Conservation (phyloP, 129 eudicot species). For the Flaveria brownii region DNA sequence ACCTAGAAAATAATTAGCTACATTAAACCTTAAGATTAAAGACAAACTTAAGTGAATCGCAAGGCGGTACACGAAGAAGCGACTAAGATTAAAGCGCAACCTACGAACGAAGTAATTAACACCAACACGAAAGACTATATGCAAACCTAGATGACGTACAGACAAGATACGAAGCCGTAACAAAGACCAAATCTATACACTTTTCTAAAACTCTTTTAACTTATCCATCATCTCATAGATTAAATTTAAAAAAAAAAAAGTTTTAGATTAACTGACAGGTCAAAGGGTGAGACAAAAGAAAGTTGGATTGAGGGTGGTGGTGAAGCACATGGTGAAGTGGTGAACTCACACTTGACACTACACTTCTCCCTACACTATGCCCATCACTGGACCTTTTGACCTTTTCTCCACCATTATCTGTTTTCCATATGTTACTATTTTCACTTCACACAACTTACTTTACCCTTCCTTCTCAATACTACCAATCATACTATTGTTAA, state of each 20-base stretch:
- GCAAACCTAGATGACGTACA: too few species aligned
- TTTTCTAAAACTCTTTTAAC: too few species aligned
- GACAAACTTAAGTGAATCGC: too few species aligned
- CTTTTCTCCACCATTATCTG: constrained; percentile 17
- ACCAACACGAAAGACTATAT: too few species aligned
- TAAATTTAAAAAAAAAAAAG: background rate
- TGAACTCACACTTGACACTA: constrained; percentile 26
- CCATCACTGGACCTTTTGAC: constrained; percentile 32
- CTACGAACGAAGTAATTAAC: too few species aligned
- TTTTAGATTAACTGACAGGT: constrained; percentile 17
- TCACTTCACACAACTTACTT: background rate
- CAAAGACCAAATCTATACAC: too few species aligned
- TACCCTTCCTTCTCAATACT: background rate
- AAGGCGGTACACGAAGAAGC: too few species aligned
- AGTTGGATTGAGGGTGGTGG: constrained; percentile 23
- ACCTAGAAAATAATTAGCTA: too few species aligned
- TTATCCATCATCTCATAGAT: too few species aligned
- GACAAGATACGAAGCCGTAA: too few species aligned
- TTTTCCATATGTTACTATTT: background rate
- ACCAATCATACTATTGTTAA: background rate
- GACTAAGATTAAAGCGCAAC: too few species aligned
- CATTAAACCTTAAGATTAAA: too few species aligned
- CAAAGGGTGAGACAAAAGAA: constrained; percentile 16
- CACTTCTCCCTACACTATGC: background rate
- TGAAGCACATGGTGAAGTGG: constrained; percentile 30